Evolutionary conservation across 1,284 basidiomycete species (phyloP), one percentile per base, ranked within the genome.

Genomic region (Malassezia slooffiae): DNA sequence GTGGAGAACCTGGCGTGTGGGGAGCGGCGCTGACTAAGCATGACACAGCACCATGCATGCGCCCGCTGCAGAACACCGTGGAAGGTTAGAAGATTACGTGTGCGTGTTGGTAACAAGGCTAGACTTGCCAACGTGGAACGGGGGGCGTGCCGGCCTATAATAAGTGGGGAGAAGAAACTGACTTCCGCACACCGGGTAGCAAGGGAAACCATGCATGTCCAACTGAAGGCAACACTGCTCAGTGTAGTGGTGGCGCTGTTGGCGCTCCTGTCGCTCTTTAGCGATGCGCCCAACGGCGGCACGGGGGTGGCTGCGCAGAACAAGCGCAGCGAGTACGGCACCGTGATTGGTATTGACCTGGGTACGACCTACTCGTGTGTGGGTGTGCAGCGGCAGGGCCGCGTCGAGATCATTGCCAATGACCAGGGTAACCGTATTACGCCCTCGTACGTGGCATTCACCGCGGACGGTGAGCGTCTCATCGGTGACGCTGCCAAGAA

Each of bases 321-420:
- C 51, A 64, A 62, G 56, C 55, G 59, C 35, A 55, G 50, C 42
- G 60, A 70, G 38, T 89, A 86, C 72, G 89, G 89, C 51, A 83
- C 83, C 34, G 89, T 95, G 36, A 93, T 93, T 71, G 89, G 75
- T 72, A 76, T 77, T 63, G 75, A 85, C 83, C 62, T 58, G 80
- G 77, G 28, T 68, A 77, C 76, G n/a, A 78, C 76, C 13, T 68
- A 62, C 55, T 62, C 62, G 19, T 61, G 56, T 52, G 57, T 52
- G 34, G 86, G 88, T 76, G 85, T 95, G 44, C 85, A 89, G 73
- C 82, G 83, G 48, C 82, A 82, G 51, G 66, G 66, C 34, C 64
- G 66, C 29, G 66, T 69, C 24, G 66, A 69, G 41, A 69, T 69
- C 43, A 69, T 69, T 51, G 61, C 66, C 41, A 69, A 69, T 56